Base-by-base conservation (phyloP, 257 asterid genomes). In the Ilex asprella region DNA sequence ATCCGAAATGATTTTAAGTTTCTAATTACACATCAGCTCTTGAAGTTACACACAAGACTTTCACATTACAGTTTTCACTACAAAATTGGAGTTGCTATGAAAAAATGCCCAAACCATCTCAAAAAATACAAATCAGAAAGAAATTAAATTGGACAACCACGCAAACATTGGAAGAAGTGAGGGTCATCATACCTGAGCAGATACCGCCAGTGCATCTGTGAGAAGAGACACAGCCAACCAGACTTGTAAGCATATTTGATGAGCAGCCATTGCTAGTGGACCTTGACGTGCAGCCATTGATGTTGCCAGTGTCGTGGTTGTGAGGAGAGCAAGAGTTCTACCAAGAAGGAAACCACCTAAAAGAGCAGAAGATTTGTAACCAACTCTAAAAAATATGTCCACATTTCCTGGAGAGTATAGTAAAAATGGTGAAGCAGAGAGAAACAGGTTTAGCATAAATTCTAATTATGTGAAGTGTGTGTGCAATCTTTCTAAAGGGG, bases 241-340 rank as follows among this genome's bases (percentile, higher is more conserved):
- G 32, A 92, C 87, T 83, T 92, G 97, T 59, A 81, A 67, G 85
- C 97, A 88, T 67, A 92, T 85, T 55, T 92, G 99, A 73, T 92
- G 97, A 79, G 91, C 97, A 65, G 97, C 97, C 97, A 89, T 89
- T 32, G 97, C 93, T 30, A 82, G 62, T 39, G 99, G 80, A 60
- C 99, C 99, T 74, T 89, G 97, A 58, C 97, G 97, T 71, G 99
- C 95, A 61, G 99, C 99, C 99, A 92, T 86, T 69, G 97, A 83
- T 68, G 99, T 81, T 58, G 81, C 97, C 47, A 89, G 84, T 46
- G 96, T 86, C 95, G 82, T 70, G 32, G 96, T 89, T 73, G 87
- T 35, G 31, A 92, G 95, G 73, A 85, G 91, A 68, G 99, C 75
- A 64, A 92, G 89, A 68, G 99, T 92, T 70, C 99, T 82, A 70